These are phyloP conservation scores for Didymella pinodella DNA, from an alignment of 2,329 filamentous ascomycete species.

Conservation along the genomic window DNA sequence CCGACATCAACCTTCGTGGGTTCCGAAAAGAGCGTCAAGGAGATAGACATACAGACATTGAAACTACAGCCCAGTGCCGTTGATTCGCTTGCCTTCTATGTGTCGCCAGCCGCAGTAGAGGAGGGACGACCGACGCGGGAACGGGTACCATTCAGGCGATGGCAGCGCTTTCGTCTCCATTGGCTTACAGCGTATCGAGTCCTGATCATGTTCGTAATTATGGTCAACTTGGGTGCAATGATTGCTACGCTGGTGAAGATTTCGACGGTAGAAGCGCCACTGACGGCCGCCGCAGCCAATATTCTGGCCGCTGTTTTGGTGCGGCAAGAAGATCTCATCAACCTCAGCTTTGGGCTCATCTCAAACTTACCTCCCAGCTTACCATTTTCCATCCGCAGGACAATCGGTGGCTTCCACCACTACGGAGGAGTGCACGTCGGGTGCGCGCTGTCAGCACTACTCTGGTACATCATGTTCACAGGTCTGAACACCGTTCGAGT, in stretches of 20 bases:
- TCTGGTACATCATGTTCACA: constrained; percentile 57
- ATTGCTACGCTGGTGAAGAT: neutral
- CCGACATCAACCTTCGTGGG: neutral
- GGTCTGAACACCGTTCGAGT: constrained; percentile 41
- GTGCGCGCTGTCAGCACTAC: constrained; percentile 38
- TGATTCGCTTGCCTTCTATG: no score
- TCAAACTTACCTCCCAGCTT: constrained; percentile 38
- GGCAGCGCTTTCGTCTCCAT: constrained; percentile 17
- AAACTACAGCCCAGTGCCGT: neutral
- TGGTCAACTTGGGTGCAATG: constrained; percentile 20
- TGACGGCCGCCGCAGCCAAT: constrained; percentile 47
- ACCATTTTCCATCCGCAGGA: constrained; percentile 36
- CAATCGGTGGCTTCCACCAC: constrained; percentile 41
- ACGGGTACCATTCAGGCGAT: neutral
- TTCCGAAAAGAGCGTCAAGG: neutral
- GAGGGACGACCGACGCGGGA: neutral
- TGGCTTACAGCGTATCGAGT: constrained; percentile 33
- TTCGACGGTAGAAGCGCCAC: constrained; percentile 5
- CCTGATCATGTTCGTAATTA: constrained; percentile 20
- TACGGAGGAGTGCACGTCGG: constrained; percentile 49
- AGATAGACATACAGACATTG: neutral
- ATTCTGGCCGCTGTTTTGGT: constrained; percentile 41
- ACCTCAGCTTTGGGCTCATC: constrained; percentile 36
- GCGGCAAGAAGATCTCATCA: constrained; percentile 48
- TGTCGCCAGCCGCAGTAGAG: neutral